phyloP scores from a whole-genome alignment of 2,329 filamentous ascomycete species.

The Emericellopsis atlantica region DNA sequence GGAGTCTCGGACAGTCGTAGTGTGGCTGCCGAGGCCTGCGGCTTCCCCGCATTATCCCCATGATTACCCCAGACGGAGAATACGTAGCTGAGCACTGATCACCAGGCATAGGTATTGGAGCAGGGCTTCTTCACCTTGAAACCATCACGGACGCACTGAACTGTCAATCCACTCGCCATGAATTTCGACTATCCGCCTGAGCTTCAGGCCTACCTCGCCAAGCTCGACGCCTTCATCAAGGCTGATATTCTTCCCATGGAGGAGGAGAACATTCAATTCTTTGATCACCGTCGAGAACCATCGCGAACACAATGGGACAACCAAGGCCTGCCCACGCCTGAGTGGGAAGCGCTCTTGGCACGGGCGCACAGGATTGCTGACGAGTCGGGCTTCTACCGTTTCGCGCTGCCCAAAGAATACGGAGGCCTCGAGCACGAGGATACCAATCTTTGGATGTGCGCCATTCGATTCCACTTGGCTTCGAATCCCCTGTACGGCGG shows the following conservation, averaged over 20 bases:
- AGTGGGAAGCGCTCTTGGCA: conserved; percentile 5
- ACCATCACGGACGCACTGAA: not conserved
- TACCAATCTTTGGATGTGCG: conserved; percentile 7
- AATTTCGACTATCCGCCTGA: conserved; percentile 6
- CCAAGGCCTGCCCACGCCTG: conserved; percentile 4
- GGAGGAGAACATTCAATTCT: conserved; percentile 7
- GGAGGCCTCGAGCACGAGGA: conserved; percentile 4
- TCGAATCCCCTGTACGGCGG: conserved; percentile 7
- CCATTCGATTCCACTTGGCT: conserved; percentile 6
- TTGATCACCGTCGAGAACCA: conserved; percentile 6
- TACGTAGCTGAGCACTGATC: too few species aligned
- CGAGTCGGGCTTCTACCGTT: conserved; percentile 6
- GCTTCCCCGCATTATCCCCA: too few species aligned
- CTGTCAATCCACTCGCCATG: not conserved
- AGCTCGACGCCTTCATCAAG: conserved; percentile 5
- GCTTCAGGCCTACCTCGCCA: conserved; percentile 4
- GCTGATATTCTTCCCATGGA: conserved; percentile 4
- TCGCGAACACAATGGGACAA: conserved; percentile 9
- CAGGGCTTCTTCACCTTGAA: not conserved
- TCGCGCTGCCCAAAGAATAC: conserved; percentile 5
- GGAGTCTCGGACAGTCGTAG: too few species aligned
- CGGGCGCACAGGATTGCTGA: conserved; percentile 5
- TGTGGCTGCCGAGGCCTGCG: too few species aligned
- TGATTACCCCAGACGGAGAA: too few species aligned
- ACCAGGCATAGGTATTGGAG: too few species aligned